Evolutionary conservation across 331 rosid genomes (phyloP), one percentile per base, ranked within the genome.

Genomic region (Dryas integrifolia): DNA sequence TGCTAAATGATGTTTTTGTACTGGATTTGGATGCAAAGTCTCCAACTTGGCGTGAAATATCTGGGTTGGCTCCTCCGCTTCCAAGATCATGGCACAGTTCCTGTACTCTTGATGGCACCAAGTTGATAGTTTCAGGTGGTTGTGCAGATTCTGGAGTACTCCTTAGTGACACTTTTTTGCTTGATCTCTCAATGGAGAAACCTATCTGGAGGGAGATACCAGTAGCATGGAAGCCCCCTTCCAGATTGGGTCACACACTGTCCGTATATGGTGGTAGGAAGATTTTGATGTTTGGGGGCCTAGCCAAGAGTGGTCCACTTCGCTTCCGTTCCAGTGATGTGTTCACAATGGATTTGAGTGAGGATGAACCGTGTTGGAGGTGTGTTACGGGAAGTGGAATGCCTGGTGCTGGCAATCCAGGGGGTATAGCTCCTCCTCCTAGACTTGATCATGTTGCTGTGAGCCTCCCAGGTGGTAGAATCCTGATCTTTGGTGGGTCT

Each of bases 31-130:
- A 95, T 65, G 98, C 93, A n/a, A 92, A 87, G 77, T 93, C 98
- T 79, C 98, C 99, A 45, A 85, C 99, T 3, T 95, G 99, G 99
- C 92, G 97, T 63, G 99, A 95, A 81, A 88, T 95, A 68, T 92
- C 99, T 64, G 99, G 99, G 76, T 71, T 95, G 84, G 99, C 99
- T 79, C 99, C 99, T 73, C 99, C 99, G 0, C 90, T 95, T 71
- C 99, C 99, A 13, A 87, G 99, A 88, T 95, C 99, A 70, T 95
- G 99, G 99, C 99, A 95, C 66, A 95, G 98, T 77, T 95, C 99
- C 30, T 95, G 99, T 75, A 95, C 97, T 56, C 98, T 95, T 68
- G 99, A 95, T 75, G 99, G 98, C 72, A 91, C 98, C 63, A 95
- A 95, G 87, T 82, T 95, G 86, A 95, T 95, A 76, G 99, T 92